These are phyloP conservation scores for Volvariella volvacea DNA, from an alignment of 1,284 basidiomycete species.

Conservation along the genomic window DNA sequence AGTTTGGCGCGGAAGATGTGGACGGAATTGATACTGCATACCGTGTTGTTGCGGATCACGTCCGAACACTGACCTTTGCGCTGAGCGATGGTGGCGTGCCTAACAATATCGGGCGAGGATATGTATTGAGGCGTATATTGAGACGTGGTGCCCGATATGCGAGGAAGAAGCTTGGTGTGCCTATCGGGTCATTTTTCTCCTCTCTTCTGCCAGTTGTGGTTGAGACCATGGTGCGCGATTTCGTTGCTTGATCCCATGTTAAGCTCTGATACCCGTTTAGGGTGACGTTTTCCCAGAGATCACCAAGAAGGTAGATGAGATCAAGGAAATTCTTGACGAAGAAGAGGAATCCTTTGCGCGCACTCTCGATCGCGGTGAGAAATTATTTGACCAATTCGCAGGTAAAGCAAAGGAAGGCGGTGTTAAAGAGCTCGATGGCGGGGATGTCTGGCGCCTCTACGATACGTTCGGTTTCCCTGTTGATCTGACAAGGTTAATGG, in stretches of 20 bases:
- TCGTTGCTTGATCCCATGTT: too few relatives aligned
- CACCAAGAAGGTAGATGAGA: constrained; percentile 74
- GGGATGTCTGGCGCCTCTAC: constrained; percentile 96
- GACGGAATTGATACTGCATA: constrained; percentile 98
- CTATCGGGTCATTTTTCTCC: constrained; percentile 95
- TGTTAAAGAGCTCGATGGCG: constrained; percentile 70
- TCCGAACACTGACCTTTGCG: constrained; percentile 92
- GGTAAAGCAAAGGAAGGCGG: constrained; percentile 61
- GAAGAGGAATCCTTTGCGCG: constrained; percentile 97
- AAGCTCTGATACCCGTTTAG: constrained; percentile 29
- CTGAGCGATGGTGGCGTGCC: constrained; percentile 95
- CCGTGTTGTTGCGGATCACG: constrained; percentile 95
- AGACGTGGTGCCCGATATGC: constrained; percentile 92
- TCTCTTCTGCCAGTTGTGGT: constrained; percentile 86
- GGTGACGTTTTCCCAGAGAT: constrained; percentile 93
- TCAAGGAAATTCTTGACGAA: constrained; percentile 95
- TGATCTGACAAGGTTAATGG: constrained; percentile 96
- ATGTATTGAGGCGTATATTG: constrained; percentile 90
- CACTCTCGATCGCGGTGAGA: constrained; percentile 95
- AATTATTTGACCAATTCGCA: constrained; percentile 91
- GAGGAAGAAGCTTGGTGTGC: constrained; percentile 91
- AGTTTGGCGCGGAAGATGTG: constrained; percentile 87
- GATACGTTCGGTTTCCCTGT: constrained; percentile 99
- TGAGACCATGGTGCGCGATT: constrained; percentile 70
- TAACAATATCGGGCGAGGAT: constrained; percentile 94